Evolutionary conservation across 2,329 filamentous ascomycete species (phyloP), one percentile per base, ranked within the genome.

Genomic region (Byssoonygena ceratinophila): DNA sequence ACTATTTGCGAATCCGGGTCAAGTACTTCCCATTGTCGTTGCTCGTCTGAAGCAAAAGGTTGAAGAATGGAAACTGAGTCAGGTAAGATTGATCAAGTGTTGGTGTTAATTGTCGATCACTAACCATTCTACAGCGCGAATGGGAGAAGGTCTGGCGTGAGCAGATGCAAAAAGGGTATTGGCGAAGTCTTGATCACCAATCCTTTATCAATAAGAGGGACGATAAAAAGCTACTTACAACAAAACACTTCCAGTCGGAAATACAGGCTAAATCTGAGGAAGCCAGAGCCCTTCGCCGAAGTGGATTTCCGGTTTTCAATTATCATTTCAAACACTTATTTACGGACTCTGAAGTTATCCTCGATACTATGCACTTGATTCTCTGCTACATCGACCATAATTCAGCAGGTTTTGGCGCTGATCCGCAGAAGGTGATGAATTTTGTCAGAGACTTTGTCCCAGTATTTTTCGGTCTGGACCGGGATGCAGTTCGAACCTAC

Each of bases 131-230:
- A 29, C 55, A 87, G 75, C 87, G 92, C 29, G 94, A 98, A 66
- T 98, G 92, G 92, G 90, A 97, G 68, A 96, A 96, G 70, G 89
- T 98, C 6, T 98, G 92, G 92, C 88, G 92, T 58, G 84, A 88
- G 46, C 92, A 97, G 71, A 97, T 91, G 22, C 85, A 94, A 64
- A 84, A 85, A 63, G 91, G 94, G 74, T 94, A 96, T 70, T 87
- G 94, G 71, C 94, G 89, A 73, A 95, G 89, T 67, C 80, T 98
- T 49, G 92, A 98, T 64, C 92, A 98, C 64, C 94, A 97, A 78
- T 89, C 89, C 18, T 89, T 94, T 55, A 83, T 88, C 50, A 86
- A 88, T 62, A 94, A 92, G 71, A 81, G 83, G 57, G 83, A 79
- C 34, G 92, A 98, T 70, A 97, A 97, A 78, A 85, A 89, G 60